These are phyloP conservation scores for Penicillium sp. DNA, from an alignment of 2,329 filamentous ascomycete genomes.

Conservation along the genomic window DNA sequence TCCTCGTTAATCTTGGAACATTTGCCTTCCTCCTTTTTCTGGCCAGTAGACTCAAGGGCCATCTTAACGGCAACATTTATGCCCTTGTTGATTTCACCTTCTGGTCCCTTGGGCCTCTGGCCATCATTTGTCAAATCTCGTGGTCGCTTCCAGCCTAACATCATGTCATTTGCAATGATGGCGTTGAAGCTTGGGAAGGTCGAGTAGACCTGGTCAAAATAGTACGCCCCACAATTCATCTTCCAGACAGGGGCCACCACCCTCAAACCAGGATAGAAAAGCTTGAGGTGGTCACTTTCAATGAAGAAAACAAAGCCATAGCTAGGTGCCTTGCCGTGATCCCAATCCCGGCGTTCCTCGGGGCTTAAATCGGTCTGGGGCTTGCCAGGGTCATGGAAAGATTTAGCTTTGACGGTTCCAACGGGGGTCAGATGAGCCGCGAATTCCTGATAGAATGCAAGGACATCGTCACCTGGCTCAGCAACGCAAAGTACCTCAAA, in stretches of 20 bases:
- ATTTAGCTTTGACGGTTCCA: constrained; percentile 55
- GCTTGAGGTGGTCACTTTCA: constrained; percentile 60
- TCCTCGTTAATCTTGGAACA: background rate
- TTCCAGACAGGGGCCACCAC: constrained; percentile 57
- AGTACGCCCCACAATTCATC: constrained; percentile 61
- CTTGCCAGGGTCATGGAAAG: constrained; percentile 49
- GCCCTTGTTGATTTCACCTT: background rate
- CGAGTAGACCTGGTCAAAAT: constrained; percentile 60
- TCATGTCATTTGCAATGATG: constrained; percentile 67
- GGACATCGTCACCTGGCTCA: constrained; percentile 45
- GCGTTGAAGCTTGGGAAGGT: constrained; percentile 64
- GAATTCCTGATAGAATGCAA: constrained; percentile 50
- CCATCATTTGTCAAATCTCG: background rate
- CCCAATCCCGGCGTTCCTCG: constrained; percentile 32
- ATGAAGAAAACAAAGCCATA: constrained; percentile 61
- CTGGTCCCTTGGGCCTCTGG: background rate
- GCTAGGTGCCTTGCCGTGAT: constrained; percentile 14
- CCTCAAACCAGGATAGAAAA: constrained; percentile 67
- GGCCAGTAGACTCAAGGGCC: background rate
- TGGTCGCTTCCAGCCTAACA: constrained; percentile 66
- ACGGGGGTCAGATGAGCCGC: constrained; percentile 48
- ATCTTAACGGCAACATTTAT: background rate
- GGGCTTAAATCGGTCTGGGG: constrained; percentile 39
- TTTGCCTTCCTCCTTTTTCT: background rate
- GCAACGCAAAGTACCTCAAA: constrained; percentile 62